Conservation (phyloP, 2,329 filamentous ascomycete species). For the Cytospora chrysosperma region DNA sequence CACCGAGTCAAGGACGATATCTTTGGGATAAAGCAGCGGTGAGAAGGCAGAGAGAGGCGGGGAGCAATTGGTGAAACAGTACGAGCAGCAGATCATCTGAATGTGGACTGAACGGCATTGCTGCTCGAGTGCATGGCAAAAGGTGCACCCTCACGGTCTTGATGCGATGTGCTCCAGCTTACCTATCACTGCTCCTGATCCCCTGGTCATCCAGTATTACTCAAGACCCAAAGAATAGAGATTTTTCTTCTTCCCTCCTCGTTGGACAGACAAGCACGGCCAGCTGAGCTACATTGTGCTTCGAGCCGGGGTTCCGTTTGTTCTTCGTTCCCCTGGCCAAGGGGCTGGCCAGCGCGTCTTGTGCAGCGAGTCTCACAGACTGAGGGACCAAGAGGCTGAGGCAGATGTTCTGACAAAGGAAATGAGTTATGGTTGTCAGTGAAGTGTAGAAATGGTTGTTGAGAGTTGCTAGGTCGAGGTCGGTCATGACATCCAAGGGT, state of each 20-base stretch:
- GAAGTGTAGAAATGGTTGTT: neutral
- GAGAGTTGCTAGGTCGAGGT: neutral
- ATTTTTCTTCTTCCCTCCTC: too few relatives aligned
- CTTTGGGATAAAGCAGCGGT: neutral
- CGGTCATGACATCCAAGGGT: neutral
- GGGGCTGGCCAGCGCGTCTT: neutral
- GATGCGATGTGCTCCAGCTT: neutral
- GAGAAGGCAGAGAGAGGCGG: neutral
- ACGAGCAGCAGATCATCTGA: neutral
- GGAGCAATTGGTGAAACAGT: neutral
- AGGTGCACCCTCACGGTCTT: neutral
- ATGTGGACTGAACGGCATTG: too few relatives aligned
- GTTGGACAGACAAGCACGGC: neutral
- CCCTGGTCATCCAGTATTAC: too few relatives aligned
- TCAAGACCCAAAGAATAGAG: too few relatives aligned
- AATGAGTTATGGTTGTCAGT: neutral
- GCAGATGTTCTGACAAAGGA: neutral
- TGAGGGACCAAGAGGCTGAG: neutral
- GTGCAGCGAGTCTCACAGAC: neutral
- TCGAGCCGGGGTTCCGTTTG: neutral
- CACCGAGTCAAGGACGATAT: neutral
- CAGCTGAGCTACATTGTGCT: neutral
- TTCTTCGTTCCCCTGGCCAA: neutral
- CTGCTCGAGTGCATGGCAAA: neutral
- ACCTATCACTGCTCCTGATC: neutral